These are phyloP conservation scores for Persicaria tinctoria DNA, from an alignment of 148 eudicot species.

Conservation along the genomic window DNA sequence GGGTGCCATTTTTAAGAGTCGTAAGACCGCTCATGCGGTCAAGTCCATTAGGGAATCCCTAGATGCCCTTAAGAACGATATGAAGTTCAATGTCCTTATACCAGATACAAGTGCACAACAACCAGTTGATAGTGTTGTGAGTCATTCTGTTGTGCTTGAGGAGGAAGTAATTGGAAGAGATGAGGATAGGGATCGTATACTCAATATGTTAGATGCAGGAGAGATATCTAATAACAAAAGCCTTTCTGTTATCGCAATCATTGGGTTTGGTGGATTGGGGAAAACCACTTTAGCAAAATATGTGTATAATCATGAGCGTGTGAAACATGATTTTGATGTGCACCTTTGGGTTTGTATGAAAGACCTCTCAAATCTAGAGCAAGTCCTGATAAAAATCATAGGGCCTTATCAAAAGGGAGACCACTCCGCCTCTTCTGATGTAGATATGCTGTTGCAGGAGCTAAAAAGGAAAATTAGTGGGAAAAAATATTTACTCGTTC, in stretches of 20 bases:
- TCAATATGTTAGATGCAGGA: background rate
- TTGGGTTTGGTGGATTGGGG: background rate
- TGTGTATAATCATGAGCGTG: background rate
- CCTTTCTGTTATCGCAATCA: background rate
- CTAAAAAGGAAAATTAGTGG: background rate
- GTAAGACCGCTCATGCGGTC: background rate
- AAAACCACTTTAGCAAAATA: background rate
- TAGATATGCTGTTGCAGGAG: background rate
- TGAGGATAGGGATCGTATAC: background rate
- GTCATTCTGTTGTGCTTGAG: too few species aligned
- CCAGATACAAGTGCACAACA: background rate
- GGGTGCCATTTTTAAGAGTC: background rate
- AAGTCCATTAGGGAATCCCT: background rate
- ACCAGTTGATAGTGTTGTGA: background rate
- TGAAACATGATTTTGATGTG: background rate
- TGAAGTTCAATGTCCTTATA: background rate
- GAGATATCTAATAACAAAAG: background rate
- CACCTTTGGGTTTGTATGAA: background rate
- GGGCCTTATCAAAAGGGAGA: background rate
- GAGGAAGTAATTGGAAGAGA: background rate
- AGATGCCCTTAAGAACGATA: background rate
- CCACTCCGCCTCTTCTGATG: background rate
- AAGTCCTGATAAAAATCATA: background rate
- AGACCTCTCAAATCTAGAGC: background rate
- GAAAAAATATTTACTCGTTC: background rate